Evolutionary conservation across 2,329 filamentous ascomycete species (phyloP).

Genomic region (Xylariaceae sp.): DNA sequence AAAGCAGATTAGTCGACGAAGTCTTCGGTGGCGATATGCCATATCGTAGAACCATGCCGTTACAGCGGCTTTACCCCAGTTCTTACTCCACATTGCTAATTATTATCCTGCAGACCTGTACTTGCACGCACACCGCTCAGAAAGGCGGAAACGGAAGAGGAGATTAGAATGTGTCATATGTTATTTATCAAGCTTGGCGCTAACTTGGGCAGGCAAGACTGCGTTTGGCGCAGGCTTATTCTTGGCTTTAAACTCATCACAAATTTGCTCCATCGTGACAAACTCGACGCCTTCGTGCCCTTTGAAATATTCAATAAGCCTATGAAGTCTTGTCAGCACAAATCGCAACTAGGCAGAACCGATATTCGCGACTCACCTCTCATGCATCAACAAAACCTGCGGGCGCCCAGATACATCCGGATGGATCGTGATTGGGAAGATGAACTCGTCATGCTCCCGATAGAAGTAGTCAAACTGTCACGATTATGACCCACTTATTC

Average conservation of each 20-base stretch:
- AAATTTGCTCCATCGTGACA: slow-evolving; percentile 50
- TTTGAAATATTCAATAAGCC: slow-evolving; percentile 38
- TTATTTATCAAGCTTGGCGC: not conserved
- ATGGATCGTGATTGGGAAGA: slow-evolving; percentile 75
- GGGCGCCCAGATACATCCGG: slow-evolving; percentile 69
- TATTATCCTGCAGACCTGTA: too few relatives aligned
- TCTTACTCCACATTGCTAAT: too few relatives aligned
- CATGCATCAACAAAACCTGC: slow-evolving; percentile 29
- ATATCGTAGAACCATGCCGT: too few relatives aligned
- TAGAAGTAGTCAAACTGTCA: slow-evolving; percentile 77
- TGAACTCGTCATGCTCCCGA: slow-evolving; percentile 70
- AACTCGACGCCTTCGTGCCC: slow-evolving; percentile 24
- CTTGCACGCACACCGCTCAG: too few relatives aligned
- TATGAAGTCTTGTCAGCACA: not conserved
- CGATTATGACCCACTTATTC: too few relatives aligned
- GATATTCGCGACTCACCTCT: slow-evolving; percentile 7
- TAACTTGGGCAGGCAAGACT: slow-evolving; percentile 45
- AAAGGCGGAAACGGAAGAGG: too few relatives aligned
- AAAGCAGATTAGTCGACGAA: too few relatives aligned
- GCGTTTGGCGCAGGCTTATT: slow-evolving; percentile 55
- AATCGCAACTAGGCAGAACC: not conserved
- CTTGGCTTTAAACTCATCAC: slow-evolving; percentile 67
- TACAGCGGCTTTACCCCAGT: too few relatives aligned
- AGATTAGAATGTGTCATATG: too few relatives aligned
- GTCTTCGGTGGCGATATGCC: too few relatives aligned